Conservation (phyloP, 129 eudicot species). For the Lactuca sativa region DNA sequence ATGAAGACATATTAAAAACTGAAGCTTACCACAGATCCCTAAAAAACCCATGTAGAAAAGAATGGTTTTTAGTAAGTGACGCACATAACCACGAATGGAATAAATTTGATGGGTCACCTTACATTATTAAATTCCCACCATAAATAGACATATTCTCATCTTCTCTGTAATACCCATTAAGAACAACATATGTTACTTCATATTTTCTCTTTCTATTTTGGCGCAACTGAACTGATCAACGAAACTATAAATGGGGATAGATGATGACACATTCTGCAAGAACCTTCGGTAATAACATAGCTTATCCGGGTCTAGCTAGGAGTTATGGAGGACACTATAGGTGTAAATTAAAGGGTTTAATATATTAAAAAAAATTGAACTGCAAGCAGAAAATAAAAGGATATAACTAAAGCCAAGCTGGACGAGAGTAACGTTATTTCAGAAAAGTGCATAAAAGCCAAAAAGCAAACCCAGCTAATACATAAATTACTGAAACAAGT, state of each 20-base stretch:
- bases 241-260: slow-evolving; percentile 18
- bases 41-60: slow-evolving; percentile 40
- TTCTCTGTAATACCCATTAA: slow-evolving; percentile 46
- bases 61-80: slow-evolving; percentile 14
- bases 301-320: slow-evolving; percentile 4
- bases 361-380: background rate
- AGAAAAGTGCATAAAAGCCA: no score
- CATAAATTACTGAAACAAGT: no score
- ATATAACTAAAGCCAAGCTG: no score
- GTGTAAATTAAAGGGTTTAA: slow-evolving; percentile 3
- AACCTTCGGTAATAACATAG: slow-evolving; percentile 49
- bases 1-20: slow-evolving; percentile 26
- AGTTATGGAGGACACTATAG: slow-evolving; percentile 13
- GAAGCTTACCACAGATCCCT: slow-evolving; percentile 25
- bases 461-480: no score
- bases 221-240: slow-evolving; percentile 8
- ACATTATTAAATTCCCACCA: slow-evolving; percentile 44
- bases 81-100: slow-evolving; percentile 18
- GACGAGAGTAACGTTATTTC: no score
- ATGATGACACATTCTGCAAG: slow-evolving; percentile 33
- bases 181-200: slow-evolving; percentile 36
- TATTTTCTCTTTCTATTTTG: slow-evolving; percentile 12
- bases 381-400: no score
- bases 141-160: slow-evolving; percentile 33
- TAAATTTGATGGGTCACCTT: slow-evolving; percentile 38